phyloP scores from a whole-genome alignment of 495 filamentous ascomycete species.

The Penicillium turbatum region DNA sequence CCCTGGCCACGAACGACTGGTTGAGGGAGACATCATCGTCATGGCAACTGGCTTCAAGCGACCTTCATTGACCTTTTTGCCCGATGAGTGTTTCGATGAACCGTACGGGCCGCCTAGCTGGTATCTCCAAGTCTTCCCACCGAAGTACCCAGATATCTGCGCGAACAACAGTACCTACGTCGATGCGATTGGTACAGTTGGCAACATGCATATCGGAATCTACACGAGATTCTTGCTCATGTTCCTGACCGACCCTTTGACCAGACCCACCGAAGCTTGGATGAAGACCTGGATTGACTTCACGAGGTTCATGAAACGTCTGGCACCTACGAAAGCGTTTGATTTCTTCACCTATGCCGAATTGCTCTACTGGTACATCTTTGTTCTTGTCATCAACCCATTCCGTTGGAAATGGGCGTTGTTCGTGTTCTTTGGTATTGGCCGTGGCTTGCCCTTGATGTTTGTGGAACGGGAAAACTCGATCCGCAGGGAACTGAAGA shows the following conservation, averaged over 20 bases:
- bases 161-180: conserved; percentile 83
- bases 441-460: conserved; percentile 56
- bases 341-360: conserved; percentile 89
- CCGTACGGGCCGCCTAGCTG: conserved; percentile 77
- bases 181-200: conserved; percentile 72
- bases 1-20: conserved; percentile 56
- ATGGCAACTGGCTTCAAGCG: conserved; percentile 80
- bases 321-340: conserved; percentile 66
- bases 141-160: conserved; percentile 56
- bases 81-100: conserved; percentile 62
- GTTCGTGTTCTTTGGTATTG: conserved; percentile 77
- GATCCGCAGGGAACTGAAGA: conserved; percentile 31
- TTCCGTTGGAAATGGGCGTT: conserved; percentile 73
- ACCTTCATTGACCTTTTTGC: conserved; percentile 68
- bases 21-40: conserved; percentile 71
- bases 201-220: conserved; percentile 86
- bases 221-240: conserved; percentile 81
- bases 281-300: conserved; percentile 88
- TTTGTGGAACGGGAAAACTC: conserved; percentile 63
- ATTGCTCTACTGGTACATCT: conserved; percentile 79
- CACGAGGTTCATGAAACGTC: conserved; percentile 66
- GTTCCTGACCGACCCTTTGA: conserved; percentile 76
- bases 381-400: conserved; percentile 72
- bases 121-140: conserved; percentile 82
- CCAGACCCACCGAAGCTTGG: conserved; percentile 62